Evolutionary conservation across 108 stramenopile genomes (phyloP).

Genomic region (Nitzschia inconspicua): DNA sequence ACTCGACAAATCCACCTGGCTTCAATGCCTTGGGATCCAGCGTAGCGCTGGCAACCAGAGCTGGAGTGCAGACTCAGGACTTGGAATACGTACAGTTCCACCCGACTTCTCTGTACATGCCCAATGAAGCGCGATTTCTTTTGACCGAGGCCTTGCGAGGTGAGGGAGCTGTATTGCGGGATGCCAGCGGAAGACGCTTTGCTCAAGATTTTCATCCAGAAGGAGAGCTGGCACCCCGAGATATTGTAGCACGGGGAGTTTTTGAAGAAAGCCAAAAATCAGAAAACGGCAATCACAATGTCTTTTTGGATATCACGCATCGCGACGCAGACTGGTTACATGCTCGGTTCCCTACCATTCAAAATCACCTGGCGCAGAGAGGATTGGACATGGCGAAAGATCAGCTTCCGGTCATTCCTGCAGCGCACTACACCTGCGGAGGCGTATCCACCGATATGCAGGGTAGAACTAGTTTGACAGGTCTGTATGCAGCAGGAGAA

Average conservation of each 20-base stretch:
- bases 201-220: slow-evolving; percentile 82
- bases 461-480: slow-evolving; percentile 60
- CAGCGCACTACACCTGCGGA: slow-evolving; percentile 94
- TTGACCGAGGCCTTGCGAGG: slow-evolving; percentile 92
- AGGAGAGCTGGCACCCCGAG: slow-evolving; percentile 92
- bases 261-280: slow-evolving; percentile 68
- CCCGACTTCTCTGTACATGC: slow-evolving; percentile 86
- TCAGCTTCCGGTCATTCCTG: slow-evolving; percentile 82
- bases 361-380: slow-evolving; percentile 46
- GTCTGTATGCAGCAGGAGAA: slow-evolving; percentile 88
- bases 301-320: slow-evolving; percentile 87
- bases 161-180: slow-evolving; percentile 85
- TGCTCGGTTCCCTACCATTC: slow-evolving; percentile 84
- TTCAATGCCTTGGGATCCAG: slow-evolving; percentile 90
- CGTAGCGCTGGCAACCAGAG: slow-evolving; percentile 74
- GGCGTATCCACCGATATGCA: slow-evolving; percentile 83
- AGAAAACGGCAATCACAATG: slow-evolving; percentile 36
- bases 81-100: slow-evolving; percentile 97
- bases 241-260: slow-evolving; percentile 92
- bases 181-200: slow-evolving; percentile 73
- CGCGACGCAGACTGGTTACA: slow-evolving; percentile 77
- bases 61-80: slow-evolving; percentile 62
- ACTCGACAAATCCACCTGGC: slow-evolving; percentile 90
- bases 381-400: slow-evolving; percentile 80
- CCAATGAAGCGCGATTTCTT: slow-evolving; percentile 85